These are phyloP conservation scores for Chloroidium sp. DNA, from an alignment of 163 green algal species.

Conservation along the genomic window DNA sequence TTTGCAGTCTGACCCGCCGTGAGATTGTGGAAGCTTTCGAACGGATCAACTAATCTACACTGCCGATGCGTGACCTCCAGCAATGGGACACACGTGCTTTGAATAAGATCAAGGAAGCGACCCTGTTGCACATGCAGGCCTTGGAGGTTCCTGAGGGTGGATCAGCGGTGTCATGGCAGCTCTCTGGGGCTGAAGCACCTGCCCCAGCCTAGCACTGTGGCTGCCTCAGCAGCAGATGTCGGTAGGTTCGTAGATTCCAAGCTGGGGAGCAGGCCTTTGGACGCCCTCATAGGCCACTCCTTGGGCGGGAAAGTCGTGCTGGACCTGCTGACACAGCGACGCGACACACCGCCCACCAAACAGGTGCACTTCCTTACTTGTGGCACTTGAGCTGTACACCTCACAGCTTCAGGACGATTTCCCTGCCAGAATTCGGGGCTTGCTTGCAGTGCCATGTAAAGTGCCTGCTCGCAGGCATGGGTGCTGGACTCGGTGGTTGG, in stretches of 20 bases:
- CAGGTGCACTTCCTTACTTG: not conserved
- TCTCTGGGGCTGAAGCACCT: not conserved
- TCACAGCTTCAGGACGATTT: not conserved
- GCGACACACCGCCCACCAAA: not conserved
- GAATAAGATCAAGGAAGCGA: no score
- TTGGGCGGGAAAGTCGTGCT: not conserved
- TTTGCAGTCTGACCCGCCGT: no score
- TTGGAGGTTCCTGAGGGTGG: not conserved
- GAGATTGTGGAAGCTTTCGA: no score
- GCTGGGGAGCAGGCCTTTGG: not conserved
- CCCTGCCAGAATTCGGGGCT: not conserved
- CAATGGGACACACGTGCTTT: no score
- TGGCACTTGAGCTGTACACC: not conserved
- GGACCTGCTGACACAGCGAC: not conserved
- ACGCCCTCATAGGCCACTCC: not conserved
- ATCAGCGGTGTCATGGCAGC: not conserved
- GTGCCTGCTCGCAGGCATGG: not conserved
- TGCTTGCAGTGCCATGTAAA: not conserved
- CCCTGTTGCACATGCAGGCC: not conserved
- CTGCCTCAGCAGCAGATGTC: not conserved
- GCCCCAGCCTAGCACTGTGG: not conserved
- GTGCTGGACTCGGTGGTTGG: constrained; percentile 1
- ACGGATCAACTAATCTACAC: no score
- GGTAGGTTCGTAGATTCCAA: not conserved
- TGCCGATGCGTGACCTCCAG: no score